Base-by-base conservation (phyloP, 129 eudicot species). In the Apium graveolens region DNA sequence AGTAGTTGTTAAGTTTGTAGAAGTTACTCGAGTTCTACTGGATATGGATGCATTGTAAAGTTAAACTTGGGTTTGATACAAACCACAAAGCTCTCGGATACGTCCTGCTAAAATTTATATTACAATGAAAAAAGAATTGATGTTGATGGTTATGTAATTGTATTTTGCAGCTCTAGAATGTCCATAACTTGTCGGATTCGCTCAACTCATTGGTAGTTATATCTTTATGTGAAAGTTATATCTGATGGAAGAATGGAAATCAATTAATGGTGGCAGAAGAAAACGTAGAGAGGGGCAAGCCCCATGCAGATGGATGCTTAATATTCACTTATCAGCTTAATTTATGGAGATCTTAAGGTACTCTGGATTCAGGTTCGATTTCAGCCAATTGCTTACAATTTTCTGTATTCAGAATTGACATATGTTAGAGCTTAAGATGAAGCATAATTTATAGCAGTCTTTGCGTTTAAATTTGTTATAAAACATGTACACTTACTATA, bases 331-430 rank as follows among this genome's bases (percentile, higher is more conserved):
- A n/a, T n/a, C n/a, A n/a, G n/a, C n/a, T n/a, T n/a, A n/a, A n/a
- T n/a, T n/a, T n/a, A n/a, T n/a, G 85, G 27, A 87, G 87, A 80
- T 90, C 91, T 69, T 75, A 84, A 0, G 94, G 57, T 77, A 90
- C 78, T 80, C 94, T 89, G 74, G 87, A 88, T 90, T 44, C 48
- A 16, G 57, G 24, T 49, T 55, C 27, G 8, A 8, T 55, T 8
- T 24, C 65, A 21, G 65, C 3, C n/a, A 20, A 53, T 1, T 51
- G 62, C 62, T 20, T 51, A 16, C 18, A 51, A 53, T 24, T 5
- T 24, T 57, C 7, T 21, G 32, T 57, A 5, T 7, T 57, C 66
- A n/a, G 26, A 57, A 8, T 10, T n/a, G 31, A 57, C 32, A 57
- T 57, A 57, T 9, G n/a, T n/a, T 2, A 57, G 31, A 57, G 31